Evolutionary conservation across 352 stramenopile genomes (phyloP), one percentile per base, ranked within the genome.

Genomic region (Blastocystis sp.): DNA sequence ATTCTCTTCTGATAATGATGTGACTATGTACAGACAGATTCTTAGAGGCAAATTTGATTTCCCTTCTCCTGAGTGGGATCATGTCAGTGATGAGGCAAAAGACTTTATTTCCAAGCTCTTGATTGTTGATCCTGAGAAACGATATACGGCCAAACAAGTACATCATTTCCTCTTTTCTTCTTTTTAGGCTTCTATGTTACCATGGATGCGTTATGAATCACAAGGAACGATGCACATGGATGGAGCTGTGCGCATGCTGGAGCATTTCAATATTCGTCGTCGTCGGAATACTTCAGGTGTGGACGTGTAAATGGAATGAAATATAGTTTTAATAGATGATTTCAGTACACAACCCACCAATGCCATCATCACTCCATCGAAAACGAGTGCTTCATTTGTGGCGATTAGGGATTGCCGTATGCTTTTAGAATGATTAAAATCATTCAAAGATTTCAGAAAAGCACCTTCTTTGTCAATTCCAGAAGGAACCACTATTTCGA

Each of bases 1-100:
- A 33, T 96, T 96, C 90, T 79, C 98, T 88, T 95, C 98, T 91
- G 95, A 97, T 62, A 97, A 97, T 87, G 94, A 98, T 90, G 91
- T 94, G 1, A 91, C 95, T 44, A 91, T 99, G 53, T 98, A 95
- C 90, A 91, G 92, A 66, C 94, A 95, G 90, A 96, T 96, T 90
- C 91, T 92, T n/a, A 93, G 93, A 84, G 93, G 94, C 57, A 93
- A 95, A 64, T 95, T 93, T 90, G 93, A 95, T 77, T 96, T 93
- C 87, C 93, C 95, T 82, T 94, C 93, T 40, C 93, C 94, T 22
- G 95, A 95, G 89, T 96, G 94, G 94, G 94, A 96, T 90, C 93
- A 95, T 53, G 93, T 96, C 58, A 96, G 94, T 57, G 90, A 93
- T 24, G 93, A 96, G 56, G 94, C 94, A 73, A 96, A 96, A 91